phyloP scores from a whole-genome alignment of 306 rosid genomes.

The Lathyrus aphaca region DNA sequence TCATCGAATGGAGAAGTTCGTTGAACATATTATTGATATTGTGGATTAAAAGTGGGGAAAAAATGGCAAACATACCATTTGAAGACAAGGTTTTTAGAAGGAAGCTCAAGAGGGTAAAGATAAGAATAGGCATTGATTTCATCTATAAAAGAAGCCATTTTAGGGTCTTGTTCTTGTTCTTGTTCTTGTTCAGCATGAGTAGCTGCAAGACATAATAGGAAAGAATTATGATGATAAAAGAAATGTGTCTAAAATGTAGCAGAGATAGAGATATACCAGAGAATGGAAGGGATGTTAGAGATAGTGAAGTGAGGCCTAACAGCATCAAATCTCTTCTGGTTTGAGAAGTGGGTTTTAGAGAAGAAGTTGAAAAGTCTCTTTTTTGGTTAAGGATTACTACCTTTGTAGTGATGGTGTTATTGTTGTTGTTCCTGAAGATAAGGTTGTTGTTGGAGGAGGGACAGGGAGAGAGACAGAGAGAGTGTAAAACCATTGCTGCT shows the following conservation, averaged over 20 bases:
- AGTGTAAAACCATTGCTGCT: not conserved
- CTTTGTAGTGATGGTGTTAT: constrained; percentile 21
- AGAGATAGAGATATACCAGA: constrained; percentile 12
- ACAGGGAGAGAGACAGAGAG: not conserved
- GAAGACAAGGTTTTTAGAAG: constrained; percentile 66
- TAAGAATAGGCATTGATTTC: constrained; percentile 84
- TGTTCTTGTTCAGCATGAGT: constrained; percentile 55
- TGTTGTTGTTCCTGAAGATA: constrained; percentile 40
- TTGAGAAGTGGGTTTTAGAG: constrained; percentile 54
- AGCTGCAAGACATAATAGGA: constrained; percentile 50
- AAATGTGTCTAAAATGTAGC: constrained; percentile 12
- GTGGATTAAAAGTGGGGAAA: too few species aligned
- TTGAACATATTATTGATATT: too few species aligned
- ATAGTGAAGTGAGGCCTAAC: constrained; percentile 58
- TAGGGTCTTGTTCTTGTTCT: constrained; percentile 47
- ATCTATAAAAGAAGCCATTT: constrained; percentile 66
- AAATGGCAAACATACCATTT: constrained; percentile 64
- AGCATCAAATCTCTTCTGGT: constrained; percentile 69
- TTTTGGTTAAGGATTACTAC: constrained; percentile 37
- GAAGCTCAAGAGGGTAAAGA: constrained; percentile 72
- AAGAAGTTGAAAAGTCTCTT: constrained; percentile 37
- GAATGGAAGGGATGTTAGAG: constrained; percentile 47
- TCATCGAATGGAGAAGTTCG: too few species aligned
- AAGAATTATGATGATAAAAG: constrained; percentile 17
- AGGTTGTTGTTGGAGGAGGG: constrained; percentile 2